Evolutionary conservation across 2,329 filamentous ascomycete genomes (phyloP), one percentile per base, ranked within the genome.

Genomic region (Chaetomium sp.): DNA sequence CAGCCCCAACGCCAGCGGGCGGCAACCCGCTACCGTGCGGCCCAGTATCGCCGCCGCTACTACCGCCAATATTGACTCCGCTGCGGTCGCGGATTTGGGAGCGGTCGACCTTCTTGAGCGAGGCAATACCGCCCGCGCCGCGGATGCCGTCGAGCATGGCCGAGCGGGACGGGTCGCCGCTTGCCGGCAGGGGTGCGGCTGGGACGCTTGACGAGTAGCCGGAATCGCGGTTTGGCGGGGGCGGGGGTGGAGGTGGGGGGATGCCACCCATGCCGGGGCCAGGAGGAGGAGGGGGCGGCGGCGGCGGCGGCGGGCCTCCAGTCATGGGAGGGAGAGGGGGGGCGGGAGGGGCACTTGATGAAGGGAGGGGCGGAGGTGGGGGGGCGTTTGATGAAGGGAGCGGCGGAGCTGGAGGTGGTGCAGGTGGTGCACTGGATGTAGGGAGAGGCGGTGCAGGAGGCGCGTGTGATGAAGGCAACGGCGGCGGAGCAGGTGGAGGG

Each of bases 101-200:
- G 66, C 87, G 84, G 68, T 90, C 87, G 35, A 94, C 90, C 78
- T 93, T 94, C 78, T 89, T 92, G 72, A 95, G 82, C 25, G 87
- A 80, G 27, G 80, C 85, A 66, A 90, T 86, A 65, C 87, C 87
- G 50, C 87, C 87, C 16, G 87, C 85, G 58, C 86, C 86, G 68
- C 90, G 88, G 68, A 95, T 95, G 72, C 89, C 86, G 53, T 87
- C 89, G 69, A 90, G 80, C 74, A 92, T 78, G 62, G 86, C 90
- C 68, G 81, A 81, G 70, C 85, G 88, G 65, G 78, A 77, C 60
- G 77, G 68, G 45, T 82, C 81, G 38, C 77, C 76, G 12, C 77
- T 76, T 12, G 76, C 77, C 12, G 75, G 67, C 3, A 82, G 79
- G 16, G 81, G 69, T 3, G 77, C 78, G 21, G 80, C 76, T 2